phyloP scores from a whole-genome alignment of 2,329 filamentous ascomycete genomes.

The Paracoccidioides lutzii region DNA sequence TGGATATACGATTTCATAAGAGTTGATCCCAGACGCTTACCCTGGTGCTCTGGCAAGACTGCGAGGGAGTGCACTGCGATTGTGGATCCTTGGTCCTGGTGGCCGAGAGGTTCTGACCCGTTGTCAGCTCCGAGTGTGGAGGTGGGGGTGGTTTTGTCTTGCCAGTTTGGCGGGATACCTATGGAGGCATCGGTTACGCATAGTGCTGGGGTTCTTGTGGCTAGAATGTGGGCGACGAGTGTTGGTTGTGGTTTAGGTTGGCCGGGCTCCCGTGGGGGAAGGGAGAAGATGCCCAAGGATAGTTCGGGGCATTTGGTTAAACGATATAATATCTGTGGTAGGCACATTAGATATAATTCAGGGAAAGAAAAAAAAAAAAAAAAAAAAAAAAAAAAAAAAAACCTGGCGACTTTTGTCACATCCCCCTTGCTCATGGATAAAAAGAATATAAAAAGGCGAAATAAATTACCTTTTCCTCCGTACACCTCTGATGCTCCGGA shows the following conservation, averaged over 20 bases:
- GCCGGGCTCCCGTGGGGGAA: constrained; percentile 39
- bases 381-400: no score
- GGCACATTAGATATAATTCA: no score
- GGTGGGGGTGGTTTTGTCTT: constrained; percentile 30
- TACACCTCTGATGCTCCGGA: constrained; percentile 44
- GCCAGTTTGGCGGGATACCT: constrained; percentile 58
- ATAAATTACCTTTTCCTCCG: constrained; percentile 45
- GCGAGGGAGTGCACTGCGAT: constrained; percentile 74
- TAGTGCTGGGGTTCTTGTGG: constrained; percentile 53
- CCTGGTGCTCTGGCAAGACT: constrained; percentile 62
- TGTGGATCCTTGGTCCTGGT: constrained; percentile 60
- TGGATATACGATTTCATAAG: constrained; percentile 66
- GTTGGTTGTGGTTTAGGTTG: constrained; percentile 47
- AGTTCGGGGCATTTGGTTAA: constrained; percentile 63
- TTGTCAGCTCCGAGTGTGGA: constrained; percentile 17
- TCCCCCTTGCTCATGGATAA: no score
- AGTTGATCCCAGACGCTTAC: constrained; percentile 58
- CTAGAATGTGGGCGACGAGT: constrained; percentile 65
- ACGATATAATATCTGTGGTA: constrained; percentile 57
- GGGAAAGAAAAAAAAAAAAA: no score
- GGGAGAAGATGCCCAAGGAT: constrained; percentile 66
- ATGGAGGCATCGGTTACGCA: constrained; percentile 65
- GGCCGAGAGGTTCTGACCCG: constrained; percentile 44
- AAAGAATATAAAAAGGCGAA: background rate
- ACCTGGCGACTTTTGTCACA: no score